These are phyloP conservation scores for Xylariomycetidae sp. DNA, from an alignment of 2,329 filamentous ascomycete species.

Conservation along the genomic window DNA sequence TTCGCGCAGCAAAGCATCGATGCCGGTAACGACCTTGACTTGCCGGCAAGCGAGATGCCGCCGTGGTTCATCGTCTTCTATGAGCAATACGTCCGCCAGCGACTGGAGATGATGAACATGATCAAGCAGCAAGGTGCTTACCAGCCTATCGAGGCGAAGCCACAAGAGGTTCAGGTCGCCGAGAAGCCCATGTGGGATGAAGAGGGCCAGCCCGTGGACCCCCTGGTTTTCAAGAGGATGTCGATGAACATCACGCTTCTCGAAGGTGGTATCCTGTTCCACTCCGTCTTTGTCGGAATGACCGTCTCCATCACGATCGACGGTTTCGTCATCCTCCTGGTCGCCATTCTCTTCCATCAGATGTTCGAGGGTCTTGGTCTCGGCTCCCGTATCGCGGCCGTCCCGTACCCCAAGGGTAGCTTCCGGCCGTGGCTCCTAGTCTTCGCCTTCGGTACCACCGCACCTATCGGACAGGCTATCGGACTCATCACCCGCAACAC, in stretches of 20 bases:
- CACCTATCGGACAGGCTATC: slow-evolving; percentile 61
- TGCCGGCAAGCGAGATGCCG: slow-evolving; percentile 46
- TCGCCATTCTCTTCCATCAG: slow-evolving; percentile 69
- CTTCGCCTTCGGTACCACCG: slow-evolving; percentile 58
- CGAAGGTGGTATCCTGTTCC: slow-evolving; percentile 74
- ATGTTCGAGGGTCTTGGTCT: slow-evolving; percentile 66
- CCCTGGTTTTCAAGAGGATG: slow-evolving; percentile 52
- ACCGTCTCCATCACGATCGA: slow-evolving; percentile 66
- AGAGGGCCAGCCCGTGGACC: slow-evolving; percentile 40
- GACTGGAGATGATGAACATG: slow-evolving; percentile 53
- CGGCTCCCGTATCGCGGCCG: slow-evolving; percentile 64
- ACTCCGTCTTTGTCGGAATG: slow-evolving; percentile 73
- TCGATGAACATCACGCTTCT: slow-evolving; percentile 70
- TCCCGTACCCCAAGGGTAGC: slow-evolving; percentile 54
- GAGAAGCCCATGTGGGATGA: slow-evolving; percentile 37
- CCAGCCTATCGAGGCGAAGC: slow-evolving; percentile 7
- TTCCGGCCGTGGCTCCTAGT: slow-evolving; percentile 58
- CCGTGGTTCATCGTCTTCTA: slow-evolving; percentile 61
- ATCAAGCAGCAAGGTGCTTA: slow-evolving; percentile 31
- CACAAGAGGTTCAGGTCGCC: slow-evolving; percentile 22
- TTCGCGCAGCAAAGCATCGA: slow-evolving; percentile 16
- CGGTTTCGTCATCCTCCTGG: slow-evolving; percentile 60
- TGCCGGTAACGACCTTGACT: slow-evolving; percentile 22
- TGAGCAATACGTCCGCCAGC: slow-evolving; percentile 58
- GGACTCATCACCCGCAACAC: slow-evolving; percentile 51